phyloP scores from a whole-genome alignment of 2,329 filamentous ascomycete species.

The Ophiostoma ulmi region DNA sequence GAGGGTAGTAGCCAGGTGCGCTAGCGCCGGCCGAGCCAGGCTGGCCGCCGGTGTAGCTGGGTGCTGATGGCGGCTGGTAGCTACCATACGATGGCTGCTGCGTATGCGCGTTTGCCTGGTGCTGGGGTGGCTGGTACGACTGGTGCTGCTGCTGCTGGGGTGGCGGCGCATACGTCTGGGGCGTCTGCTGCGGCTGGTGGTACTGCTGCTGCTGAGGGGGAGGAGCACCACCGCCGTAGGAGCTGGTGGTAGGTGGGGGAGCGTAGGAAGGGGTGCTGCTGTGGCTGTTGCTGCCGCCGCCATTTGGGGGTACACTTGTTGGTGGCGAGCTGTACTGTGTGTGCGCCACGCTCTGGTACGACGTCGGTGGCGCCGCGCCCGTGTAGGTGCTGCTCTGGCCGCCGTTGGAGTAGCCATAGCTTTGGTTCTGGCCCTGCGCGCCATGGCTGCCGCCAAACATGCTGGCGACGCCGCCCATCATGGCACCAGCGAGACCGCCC shows the following conservation, averaged over 20 bases:
- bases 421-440: constrained; percentile 44
- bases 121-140: background rate
- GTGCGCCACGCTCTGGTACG: constrained; percentile 46
- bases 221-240: background rate
- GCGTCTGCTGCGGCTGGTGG: constrained; percentile 21
- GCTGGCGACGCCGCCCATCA: constrained; percentile 52
- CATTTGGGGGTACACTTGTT: background rate
- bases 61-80: constrained; percentile 17
- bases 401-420: constrained; percentile 59
- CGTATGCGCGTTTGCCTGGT: background rate
- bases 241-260: constrained; percentile 17
- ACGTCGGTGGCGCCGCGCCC: constrained; percentile 58
- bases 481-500: constrained; percentile 47
- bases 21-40: constrained; percentile 30
- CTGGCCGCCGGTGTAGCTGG: constrained; percentile 26
- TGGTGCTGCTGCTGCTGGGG: constrained; percentile 14
- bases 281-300: background rate
- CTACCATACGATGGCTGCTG: constrained; percentile 19
- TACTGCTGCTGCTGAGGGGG: constrained; percentile 19
- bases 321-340: constrained; percentile 26
- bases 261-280: constrained; percentile 19
- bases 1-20: constrained; percentile 22
- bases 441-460: constrained; percentile 47
- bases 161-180: constrained; percentile 20
- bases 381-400: constrained; percentile 53